Evolutionary conservation across 345 rosid genomes (phyloP).

Genomic region (Noccaea bulbosa): DNA sequence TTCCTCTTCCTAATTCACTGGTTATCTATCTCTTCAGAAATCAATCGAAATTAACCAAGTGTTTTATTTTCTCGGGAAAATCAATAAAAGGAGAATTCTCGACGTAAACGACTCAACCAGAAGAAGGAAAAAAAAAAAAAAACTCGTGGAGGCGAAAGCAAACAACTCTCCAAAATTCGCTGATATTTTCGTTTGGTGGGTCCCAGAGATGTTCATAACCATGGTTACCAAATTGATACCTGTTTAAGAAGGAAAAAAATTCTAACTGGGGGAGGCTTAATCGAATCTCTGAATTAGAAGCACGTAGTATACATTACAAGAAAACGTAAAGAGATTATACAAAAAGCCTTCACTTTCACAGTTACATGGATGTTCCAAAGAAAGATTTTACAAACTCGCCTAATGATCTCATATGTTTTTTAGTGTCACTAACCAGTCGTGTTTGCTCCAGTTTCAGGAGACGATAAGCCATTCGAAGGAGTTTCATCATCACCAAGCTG

Average conservation of each 20-base stretch:
- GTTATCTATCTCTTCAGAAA: neutral
- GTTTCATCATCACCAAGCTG: slow-evolving; percentile 50
- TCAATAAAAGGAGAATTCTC: slow-evolving; percentile 25
- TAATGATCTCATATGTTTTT: slow-evolving; percentile 18
- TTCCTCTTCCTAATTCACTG: neutral
- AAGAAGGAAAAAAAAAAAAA: neutral
- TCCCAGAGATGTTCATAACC: neutral
- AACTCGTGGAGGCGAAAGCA: slow-evolving; percentile 36
- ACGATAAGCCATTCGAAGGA: slow-evolving; percentile 50
- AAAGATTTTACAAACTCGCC: slow-evolving; percentile 8
- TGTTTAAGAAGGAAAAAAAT: too few relatives aligned
- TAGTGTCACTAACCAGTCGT: slow-evolving; percentile 37
- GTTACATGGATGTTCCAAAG: slow-evolving; percentile 2
- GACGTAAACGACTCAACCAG: slow-evolving; percentile 39
- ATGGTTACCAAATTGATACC: neutral
- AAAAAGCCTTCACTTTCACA: slow-evolving; percentile 17
- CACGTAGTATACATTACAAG: slow-evolving; percentile 30
- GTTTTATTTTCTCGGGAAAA: slow-evolving; percentile 31
- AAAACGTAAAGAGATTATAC: slow-evolving; percentile 28
- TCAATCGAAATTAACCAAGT: slow-evolving; percentile 8
- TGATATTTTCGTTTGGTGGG: slow-evolving; percentile 26
- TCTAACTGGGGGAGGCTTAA: neutral
- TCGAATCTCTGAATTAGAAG: slow-evolving; percentile 27
- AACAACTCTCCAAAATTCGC: neutral
- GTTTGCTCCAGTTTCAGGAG: slow-evolving; percentile 46